A percentile compares a stretch with the other conserved stretches of the same genome.
Evolutionary conservation across 495 filamentous ascomycete species (phyloP).

Genomic region (Neurospora tetraspora): DNA sequence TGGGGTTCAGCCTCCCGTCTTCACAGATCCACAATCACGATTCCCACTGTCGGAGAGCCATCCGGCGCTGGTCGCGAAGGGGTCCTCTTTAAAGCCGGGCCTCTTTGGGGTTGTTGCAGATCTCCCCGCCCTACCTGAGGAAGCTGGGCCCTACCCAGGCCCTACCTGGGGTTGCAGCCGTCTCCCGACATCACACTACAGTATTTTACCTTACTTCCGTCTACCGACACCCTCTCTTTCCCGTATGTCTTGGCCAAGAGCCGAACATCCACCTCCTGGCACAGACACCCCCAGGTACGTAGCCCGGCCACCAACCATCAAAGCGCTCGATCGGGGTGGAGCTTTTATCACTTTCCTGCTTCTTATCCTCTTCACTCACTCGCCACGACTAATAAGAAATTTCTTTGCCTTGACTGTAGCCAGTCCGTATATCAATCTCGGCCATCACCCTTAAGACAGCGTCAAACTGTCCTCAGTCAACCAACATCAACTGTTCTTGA

Average conservation of each 20-base stretch:
- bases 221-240: constrained; percentile 8
- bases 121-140: constrained; percentile 11
- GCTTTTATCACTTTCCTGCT: constrained; percentile 6
- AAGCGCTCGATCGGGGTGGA: constrained; percentile 16
- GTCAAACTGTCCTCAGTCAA: neutral
- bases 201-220: neutral
- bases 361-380: constrained; percentile 9
- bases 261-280: constrained; percentile 1
- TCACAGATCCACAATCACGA: constrained; percentile 15
- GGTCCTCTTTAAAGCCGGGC: constrained; percentile 7
- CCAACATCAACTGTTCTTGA: neutral
- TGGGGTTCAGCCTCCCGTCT: constrained; percentile 9
- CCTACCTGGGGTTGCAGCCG: neutral
- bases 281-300: constrained; percentile 15
- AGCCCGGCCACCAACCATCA: constrained; percentile 8
- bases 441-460: constrained; percentile 4
- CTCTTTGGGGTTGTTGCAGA: constrained; percentile 17
- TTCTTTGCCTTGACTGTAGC: constrained; percentile 13
- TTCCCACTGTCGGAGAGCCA: constrained; percentile 11
- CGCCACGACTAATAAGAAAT: constrained; percentile 11
- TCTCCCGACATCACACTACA: neutral
- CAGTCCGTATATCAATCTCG: constrained; percentile 11
- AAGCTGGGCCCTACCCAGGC: neutral
- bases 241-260: constrained; percentile 14
- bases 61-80: constrained; percentile 12